Percentiles rank a stretch among this genome's conserved stretches.
These are phyloP conservation scores for Alternaria triticina DNA, from an alignment of 2,329 filamentous ascomycete genomes.

Conservation along the genomic window DNA sequence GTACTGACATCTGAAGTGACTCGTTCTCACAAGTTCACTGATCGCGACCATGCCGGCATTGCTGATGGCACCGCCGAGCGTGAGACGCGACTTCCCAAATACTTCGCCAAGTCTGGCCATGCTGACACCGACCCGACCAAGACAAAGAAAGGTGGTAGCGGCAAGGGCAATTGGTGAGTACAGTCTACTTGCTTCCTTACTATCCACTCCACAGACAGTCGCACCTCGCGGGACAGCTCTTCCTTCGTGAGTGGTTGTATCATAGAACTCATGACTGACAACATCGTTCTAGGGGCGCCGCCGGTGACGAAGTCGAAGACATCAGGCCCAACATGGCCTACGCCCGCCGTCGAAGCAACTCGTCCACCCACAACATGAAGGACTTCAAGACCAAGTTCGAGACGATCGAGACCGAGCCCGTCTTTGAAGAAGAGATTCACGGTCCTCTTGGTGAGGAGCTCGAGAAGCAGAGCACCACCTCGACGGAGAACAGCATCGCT, in stretches of 20 bases:
- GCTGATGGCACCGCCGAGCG: constrained; percentile 74
- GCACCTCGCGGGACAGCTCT: not conserved
- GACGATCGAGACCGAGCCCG: constrained; percentile 83
- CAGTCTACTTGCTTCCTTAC: not conserved
- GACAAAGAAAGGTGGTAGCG: constrained; percentile 94
- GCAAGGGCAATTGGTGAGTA: constrained; percentile 90
- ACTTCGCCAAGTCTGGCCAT: constrained; percentile 88
- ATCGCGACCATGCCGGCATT: constrained; percentile 84
- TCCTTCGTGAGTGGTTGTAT: not conserved
- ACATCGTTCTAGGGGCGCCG: constrained; percentile 69
- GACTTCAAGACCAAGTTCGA: constrained; percentile 98
- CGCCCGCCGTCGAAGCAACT: constrained; percentile 90
- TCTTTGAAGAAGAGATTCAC: constrained; percentile 87
- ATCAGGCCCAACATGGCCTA: constrained; percentile 84
- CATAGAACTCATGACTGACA: constrained; percentile 21
- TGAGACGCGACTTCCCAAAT: constrained; percentile 82
- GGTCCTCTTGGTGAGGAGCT: constrained; percentile 66
- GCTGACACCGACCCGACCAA: constrained; percentile 85
- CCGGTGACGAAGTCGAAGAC: constrained; percentile 84
- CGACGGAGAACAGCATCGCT: constrained; percentile 63
- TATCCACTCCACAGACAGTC: not conserved
- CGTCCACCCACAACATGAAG: constrained; percentile 72
- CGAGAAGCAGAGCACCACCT: constrained; percentile 60
- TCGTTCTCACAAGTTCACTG: constrained; percentile 94
- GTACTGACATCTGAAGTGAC: constrained; percentile 71